Evolutionary conservation across 192 early-diverging fungal species (phyloP).

Genomic region (Gorgonomyces haynaldii): DNA sequence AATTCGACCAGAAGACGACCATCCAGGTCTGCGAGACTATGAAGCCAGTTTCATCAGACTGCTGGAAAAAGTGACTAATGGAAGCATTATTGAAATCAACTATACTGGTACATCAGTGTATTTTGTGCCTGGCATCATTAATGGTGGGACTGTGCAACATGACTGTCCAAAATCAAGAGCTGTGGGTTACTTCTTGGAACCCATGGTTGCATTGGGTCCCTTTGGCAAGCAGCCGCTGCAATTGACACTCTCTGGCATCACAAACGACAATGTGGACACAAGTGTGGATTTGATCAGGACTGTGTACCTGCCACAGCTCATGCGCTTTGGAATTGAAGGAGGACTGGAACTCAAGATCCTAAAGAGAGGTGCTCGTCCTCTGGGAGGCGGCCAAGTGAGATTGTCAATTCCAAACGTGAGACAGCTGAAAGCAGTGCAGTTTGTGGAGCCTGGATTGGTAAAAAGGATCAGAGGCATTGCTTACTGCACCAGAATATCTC

Average conservation of each 20-base stretch:
- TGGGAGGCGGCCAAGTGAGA: constrained; percentile 82
- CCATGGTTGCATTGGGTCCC: constrained; percentile 79
- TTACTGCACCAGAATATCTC: constrained; percentile 68
- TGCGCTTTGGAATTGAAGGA: constrained; percentile 76
- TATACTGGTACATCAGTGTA: constrained; percentile 82
- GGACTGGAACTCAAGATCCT: constrained; percentile 78
- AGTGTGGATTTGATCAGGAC: constrained; percentile 87
- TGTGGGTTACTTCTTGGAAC: constrained; percentile 93
- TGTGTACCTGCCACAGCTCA: constrained; percentile 70
- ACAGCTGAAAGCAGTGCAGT: constrained; percentile 62
- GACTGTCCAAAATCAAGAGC: constrained; percentile 76
- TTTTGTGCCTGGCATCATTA: constrained; percentile 81
- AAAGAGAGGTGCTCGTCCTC: constrained; percentile 78
- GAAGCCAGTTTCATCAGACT: constrained; percentile 83
- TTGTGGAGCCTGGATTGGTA: constrained; percentile 74
- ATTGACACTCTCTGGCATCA: constrained; percentile 79
- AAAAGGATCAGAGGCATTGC: constrained; percentile 93
- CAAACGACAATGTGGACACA: constrained; percentile 83
- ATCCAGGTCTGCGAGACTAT: constrained; percentile 52
- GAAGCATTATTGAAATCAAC: constrained; percentile 80
- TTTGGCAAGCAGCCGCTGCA: constrained; percentile 81
- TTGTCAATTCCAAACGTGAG: constrained; percentile 78
- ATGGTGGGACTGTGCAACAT: constrained; percentile 72
- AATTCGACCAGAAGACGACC: constrained; percentile 75
- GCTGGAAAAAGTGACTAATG: constrained; percentile 89